These are phyloP conservation scores for Puya raimondii DNA, from an alignment of 176 grass and related monocot genomes.

Conservation along the genomic window DNA sequence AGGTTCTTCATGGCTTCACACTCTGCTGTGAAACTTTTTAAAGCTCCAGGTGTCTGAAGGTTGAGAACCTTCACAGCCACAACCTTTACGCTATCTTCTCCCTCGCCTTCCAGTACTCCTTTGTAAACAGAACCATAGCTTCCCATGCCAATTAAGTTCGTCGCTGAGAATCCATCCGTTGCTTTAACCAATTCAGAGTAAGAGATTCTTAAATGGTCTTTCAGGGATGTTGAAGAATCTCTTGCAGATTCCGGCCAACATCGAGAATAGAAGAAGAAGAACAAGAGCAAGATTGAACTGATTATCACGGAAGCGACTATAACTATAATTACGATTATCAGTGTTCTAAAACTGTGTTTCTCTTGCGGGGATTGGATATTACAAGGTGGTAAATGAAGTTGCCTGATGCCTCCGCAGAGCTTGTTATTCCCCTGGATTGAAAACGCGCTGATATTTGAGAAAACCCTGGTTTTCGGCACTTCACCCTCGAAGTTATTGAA, in stretches of 20 bases:
- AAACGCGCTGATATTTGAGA: neutral
- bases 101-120: constrained; percentile 16
- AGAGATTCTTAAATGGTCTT: neutral
- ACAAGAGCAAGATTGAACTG: no score
- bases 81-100: neutral
- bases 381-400: constrained; percentile 21
- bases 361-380: neutral
- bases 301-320: neutral
- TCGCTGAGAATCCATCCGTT: constrained; percentile 5
- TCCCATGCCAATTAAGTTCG: constrained; percentile 11
- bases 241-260: neutral
- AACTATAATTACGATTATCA: constrained; percentile 19
- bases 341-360: neutral
- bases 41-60: constrained; percentile 24
- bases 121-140: constrained; percentile 32
- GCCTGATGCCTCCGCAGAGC: constrained; percentile 26
- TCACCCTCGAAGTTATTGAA: constrained; percentile 24
- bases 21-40: constrained; percentile 39
- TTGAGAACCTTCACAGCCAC: constrained; percentile 43
- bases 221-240: neutral
- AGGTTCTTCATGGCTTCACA: constrained; percentile 37
- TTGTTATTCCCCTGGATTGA: constrained; percentile 16
- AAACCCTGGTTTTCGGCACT: constrained; percentile 24
- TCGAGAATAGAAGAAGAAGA: no score
- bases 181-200: constrained; percentile 9